phyloP scores from a whole-genome alignment of 192 early-diverging fungal genomes.

The Coemansia sp. region DNA sequence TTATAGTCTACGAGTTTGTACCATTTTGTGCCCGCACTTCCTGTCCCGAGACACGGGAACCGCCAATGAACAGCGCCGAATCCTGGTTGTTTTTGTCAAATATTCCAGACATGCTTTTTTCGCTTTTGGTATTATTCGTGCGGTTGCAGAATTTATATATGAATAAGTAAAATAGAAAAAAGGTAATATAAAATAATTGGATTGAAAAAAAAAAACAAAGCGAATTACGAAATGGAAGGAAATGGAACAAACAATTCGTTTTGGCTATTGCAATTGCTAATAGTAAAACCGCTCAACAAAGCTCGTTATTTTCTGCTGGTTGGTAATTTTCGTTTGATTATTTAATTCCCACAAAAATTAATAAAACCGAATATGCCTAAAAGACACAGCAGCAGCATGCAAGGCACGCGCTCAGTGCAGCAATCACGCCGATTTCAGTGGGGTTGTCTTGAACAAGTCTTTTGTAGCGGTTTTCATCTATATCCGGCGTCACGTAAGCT shows the following conservation, averaged over 20 bases:
- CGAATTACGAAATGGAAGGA: neutral
- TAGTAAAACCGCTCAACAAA: too few relatives aligned
- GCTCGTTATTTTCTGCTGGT: too few relatives aligned
- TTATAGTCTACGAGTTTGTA: constrained; percentile 45
- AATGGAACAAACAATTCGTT: constrained; percentile 1
- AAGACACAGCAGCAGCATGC: constrained; percentile 4
- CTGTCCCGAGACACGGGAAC: constrained; percentile 85
- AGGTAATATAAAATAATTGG: neutral
- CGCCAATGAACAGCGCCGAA: constrained; percentile 78
- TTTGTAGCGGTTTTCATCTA: neutral
- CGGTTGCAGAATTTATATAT: too few relatives aligned
- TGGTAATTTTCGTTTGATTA: neutral
- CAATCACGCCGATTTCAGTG: constrained; percentile 2
- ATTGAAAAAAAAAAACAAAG: constrained; percentile 2
- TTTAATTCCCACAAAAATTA: neutral
- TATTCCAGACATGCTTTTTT: constrained; percentile 44
- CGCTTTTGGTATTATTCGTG: neutral
- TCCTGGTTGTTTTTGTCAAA: constrained; percentile 56
- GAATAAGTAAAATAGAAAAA: too few relatives aligned
- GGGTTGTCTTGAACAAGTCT: neutral
- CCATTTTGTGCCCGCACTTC: constrained; percentile 95
- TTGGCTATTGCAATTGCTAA: neutral
- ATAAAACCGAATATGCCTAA: neutral
- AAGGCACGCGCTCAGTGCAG: constrained; percentile 10
- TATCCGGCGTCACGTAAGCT: neutral